phyloP scores from a whole-genome alignment of 2,329 filamentous ascomycete species.

The Triangularia setosa region DNA sequence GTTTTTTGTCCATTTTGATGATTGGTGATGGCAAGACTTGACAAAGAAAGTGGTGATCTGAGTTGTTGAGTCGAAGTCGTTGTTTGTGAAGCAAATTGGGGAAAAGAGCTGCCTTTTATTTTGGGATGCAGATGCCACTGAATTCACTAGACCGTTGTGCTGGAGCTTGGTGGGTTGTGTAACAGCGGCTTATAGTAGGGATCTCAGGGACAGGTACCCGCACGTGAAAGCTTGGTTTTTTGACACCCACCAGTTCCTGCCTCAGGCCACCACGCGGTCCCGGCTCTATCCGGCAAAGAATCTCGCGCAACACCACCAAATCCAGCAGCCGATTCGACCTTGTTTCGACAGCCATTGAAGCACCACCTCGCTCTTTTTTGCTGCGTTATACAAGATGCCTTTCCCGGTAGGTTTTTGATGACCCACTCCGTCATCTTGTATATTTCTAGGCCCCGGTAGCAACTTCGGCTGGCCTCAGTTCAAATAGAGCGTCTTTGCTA shows the following conservation, averaged over 20 bases:
- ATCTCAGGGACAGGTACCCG: background rate
- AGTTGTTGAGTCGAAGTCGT: background rate
- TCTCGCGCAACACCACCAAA: constrained; percentile 29
- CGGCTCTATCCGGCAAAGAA: constrained; percentile 33
- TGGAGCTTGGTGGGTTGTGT: background rate
- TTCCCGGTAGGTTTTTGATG: constrained; percentile 28
- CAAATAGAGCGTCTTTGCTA: constrained; percentile 24
- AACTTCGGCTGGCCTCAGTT: background rate
- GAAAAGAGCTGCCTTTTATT: background rate
- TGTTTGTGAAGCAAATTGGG: background rate
- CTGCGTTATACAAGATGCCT: constrained; percentile 26
- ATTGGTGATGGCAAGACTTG: background rate
- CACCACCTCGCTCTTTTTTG: constrained; percentile 24
- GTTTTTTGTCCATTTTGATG: constrained; percentile 54
- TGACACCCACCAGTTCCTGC: constrained; percentile 12
- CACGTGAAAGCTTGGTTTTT: background rate
- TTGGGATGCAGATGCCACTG: background rate
- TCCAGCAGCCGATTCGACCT: constrained; percentile 19
- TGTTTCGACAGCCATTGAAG: constrained; percentile 26
- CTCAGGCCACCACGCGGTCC: constrained; percentile 27
- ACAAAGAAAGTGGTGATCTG: background rate
- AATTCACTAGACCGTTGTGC: background rate
- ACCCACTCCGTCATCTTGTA: background rate
- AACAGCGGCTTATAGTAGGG: background rate
- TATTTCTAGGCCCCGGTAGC: background rate